These are phyloP conservation scores for Lactifluus volemus DNA, from an alignment of 768 basidiomycete genomes.

Conservation along the genomic window DNA sequence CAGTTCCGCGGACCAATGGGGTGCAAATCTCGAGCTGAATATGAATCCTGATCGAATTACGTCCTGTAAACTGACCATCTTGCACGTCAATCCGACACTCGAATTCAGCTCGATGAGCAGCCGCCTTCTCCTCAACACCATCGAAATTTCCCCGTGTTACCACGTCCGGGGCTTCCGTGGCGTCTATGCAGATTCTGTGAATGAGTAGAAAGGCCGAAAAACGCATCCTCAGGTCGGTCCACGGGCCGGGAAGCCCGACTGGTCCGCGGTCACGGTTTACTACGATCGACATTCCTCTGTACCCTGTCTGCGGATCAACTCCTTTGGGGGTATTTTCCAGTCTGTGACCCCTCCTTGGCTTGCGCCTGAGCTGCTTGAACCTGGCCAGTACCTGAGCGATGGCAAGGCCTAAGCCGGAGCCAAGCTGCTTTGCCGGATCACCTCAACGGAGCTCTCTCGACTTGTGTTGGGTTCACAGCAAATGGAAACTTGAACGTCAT, in stretches of 20 bases:
- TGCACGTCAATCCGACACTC: conserved; percentile 42
- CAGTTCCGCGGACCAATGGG: conserved; percentile 62
- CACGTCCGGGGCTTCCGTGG: background rate
- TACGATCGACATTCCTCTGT: conserved; percentile 40
- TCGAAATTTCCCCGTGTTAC: conserved; percentile 22
- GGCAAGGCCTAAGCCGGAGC: no score
- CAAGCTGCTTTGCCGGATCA: no score
- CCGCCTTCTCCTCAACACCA: conserved; percentile 28
- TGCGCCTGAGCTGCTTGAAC: no score
- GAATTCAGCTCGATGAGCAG: conserved; percentile 29
- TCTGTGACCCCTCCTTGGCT: no score
- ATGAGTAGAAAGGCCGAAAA: background rate
- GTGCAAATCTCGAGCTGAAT: conserved; percentile 43
- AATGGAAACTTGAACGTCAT: no score
- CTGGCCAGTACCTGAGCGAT: no score
- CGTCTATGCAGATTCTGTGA: no score
- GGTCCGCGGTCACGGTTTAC: conserved; percentile 26
- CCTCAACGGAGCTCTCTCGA: no score
- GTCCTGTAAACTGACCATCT: conserved; percentile 64
- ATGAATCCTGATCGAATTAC: conserved; percentile 45
- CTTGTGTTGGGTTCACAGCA: no score
- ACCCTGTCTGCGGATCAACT: conserved; percentile 62
- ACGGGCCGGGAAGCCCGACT: background rate
- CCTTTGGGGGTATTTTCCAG: no score
- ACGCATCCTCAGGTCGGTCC: conserved; percentile 27